Percentiles rank a stretch among this genome's conserved stretches.
These are phyloP conservation scores for Scutellaria baicalensis DNA, from an alignment of 257 asterid genomes.

Conservation along the genomic window DNA sequence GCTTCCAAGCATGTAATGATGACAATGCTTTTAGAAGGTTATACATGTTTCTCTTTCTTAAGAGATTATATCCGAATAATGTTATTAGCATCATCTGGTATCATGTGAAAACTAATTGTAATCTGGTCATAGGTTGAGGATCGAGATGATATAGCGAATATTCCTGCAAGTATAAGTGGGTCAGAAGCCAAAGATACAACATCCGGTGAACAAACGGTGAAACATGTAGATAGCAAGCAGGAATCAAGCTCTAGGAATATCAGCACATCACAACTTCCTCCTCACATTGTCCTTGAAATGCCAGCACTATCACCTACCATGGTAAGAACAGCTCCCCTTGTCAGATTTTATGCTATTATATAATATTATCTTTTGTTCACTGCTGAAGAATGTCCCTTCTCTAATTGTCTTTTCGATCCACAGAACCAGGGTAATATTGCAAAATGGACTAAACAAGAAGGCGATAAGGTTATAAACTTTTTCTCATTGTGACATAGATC, in stretches of 20 bases:
- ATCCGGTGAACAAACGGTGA: constrained; percentile 35
- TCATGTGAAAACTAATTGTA: constrained; percentile 26
- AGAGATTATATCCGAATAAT: constrained; percentile 6
- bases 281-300: constrained; percentile 87
- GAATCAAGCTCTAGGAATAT: constrained; percentile 52
- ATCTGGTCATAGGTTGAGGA: constrained; percentile 77
- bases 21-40: neutral
- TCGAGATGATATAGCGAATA: constrained; percentile 56
- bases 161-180: constrained; percentile 52
- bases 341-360: constrained; percentile 4
- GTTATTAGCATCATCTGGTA: constrained; percentile 17
- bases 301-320: constrained; percentile 98
- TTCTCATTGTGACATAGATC: constrained; percentile 7
- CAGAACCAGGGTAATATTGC: constrained; percentile 94
- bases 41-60: neutral
- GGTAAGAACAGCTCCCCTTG: constrained; percentile 43
- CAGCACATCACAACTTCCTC: constrained; percentile 76
- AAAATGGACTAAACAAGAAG: constrained; percentile 88
- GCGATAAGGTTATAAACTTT: constrained; percentile 69
- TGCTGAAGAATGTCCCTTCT: constrained; percentile 16
- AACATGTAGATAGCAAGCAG: constrained; percentile 32
- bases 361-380: neutral
- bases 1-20: neutral
- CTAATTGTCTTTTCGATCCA: constrained; percentile 15
- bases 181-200: constrained; percentile 42